Percentiles rank a stretch among this genome's conserved stretches.
Conservation (phyloP, 1,284 basidiomycete species). For the Malassezia arunalokei region DNA sequence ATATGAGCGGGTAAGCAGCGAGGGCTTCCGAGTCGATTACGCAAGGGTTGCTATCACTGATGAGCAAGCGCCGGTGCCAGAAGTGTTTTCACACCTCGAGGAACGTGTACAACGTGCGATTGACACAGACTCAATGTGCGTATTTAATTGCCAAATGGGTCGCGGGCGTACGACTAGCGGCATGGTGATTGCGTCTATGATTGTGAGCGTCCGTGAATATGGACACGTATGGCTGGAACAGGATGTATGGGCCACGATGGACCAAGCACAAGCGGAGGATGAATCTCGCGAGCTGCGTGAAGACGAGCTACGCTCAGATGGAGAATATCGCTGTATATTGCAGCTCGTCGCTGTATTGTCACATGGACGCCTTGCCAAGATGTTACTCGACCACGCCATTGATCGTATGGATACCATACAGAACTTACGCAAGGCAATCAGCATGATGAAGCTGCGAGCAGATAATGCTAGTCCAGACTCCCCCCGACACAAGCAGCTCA, state of each 20-base stretch:
- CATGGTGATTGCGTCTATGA: conserved; percentile 42
- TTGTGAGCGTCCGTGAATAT: conserved; percentile 34
- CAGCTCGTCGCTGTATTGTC: conserved; percentile 85
- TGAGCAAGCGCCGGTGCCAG: conserved; percentile 44
- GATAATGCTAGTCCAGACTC: conserved; percentile 33
- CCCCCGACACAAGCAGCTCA: conserved; percentile 28
- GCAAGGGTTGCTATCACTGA: conserved; percentile 44
- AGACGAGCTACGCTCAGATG: conserved; percentile 50
- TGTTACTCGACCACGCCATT: conserved; percentile 58
- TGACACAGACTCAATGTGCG: conserved; percentile 26
- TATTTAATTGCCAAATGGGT: conserved; percentile 46
- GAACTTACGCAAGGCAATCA: conserved; percentile 41
- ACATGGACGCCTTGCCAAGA: conserved; percentile 82
- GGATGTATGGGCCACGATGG: not conserved
- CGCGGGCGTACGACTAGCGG: conserved; percentile 43
- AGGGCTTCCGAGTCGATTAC: conserved; percentile 43
- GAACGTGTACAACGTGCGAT: conserved; percentile 35
- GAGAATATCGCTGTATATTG: conserved; percentile 92
- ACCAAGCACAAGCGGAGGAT: conserved; percentile 14
- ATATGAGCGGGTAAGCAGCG: conserved; percentile 37
- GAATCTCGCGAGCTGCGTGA: conserved; percentile 37
- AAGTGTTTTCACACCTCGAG: conserved; percentile 41
- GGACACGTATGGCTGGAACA: conserved; percentile 22
- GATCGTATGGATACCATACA: conserved; percentile 45
- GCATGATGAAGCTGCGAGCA: conserved; percentile 37